Evolutionary conservation across 352 stramenopile genomes (phyloP).

Genomic region (Globisporangium viniferum): DNA sequence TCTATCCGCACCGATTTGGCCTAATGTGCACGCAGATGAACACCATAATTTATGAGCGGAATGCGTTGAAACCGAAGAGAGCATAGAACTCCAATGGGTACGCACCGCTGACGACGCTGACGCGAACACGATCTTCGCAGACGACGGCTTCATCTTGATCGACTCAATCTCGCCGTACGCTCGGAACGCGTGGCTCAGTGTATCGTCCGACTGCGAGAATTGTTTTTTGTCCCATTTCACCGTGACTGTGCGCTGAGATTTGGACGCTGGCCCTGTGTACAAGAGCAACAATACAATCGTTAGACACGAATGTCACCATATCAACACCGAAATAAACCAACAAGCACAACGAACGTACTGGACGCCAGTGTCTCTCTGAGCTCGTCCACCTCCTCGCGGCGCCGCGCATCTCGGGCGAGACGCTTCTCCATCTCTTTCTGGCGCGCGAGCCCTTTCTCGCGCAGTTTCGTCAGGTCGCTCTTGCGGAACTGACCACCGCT

Average conservation of each 20-base stretch:
- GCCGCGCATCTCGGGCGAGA: conserved; percentile 38
- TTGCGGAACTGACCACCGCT: conserved; percentile 27
- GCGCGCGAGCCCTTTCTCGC: conserved; percentile 45
- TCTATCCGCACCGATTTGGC: conserved; percentile 62
- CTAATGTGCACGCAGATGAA: conserved; percentile 14
- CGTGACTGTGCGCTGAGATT: conserved; percentile 70
- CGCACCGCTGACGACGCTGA: conserved; percentile 39
- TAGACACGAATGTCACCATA: neutral
- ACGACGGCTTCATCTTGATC: conserved; percentile 70
- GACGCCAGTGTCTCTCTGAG: conserved; percentile 16
- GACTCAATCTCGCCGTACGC: conserved; percentile 61
- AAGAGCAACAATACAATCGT: neutral
- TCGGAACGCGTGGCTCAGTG: conserved; percentile 52
- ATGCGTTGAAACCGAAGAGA: neutral
- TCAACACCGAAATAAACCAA: neutral
- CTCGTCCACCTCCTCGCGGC: conserved; percentile 35
- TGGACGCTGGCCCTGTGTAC: conserved; percentile 22
- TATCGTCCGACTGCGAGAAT: conserved; percentile 74
- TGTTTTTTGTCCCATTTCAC: conserved; percentile 74
- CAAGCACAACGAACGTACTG: neutral
- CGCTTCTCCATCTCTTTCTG: conserved; percentile 57
- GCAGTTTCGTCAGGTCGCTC: conserved; percentile 48
- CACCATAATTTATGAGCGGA: neutral
- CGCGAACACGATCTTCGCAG: conserved; percentile 61
- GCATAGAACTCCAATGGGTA: neutral